Base-by-base conservation (phyloP, 345 rosid species). In the Xanthoceras sorbifolium region DNA sequence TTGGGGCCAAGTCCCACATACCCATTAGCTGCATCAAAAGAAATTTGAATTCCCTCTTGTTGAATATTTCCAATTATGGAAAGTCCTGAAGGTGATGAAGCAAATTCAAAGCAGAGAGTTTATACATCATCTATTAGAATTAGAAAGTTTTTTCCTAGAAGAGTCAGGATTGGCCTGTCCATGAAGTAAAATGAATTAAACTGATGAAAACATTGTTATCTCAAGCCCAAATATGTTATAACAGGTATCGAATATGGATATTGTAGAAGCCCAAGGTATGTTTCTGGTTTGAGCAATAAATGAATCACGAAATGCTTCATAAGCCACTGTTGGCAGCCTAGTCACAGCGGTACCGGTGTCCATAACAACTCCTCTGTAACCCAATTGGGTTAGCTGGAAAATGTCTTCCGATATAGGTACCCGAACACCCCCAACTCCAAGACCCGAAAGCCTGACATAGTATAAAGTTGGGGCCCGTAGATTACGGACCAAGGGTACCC, bases 291-390 rank as follows among this genome's bases (percentile, higher is more conserved):
- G 94, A 0, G 82, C 86, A 4, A 87, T 59, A 20, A 96, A 96
- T 0, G 87, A 89, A 28, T 93, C 91, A 0, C 99, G 90, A 36
- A 96, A 91, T 0, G 95, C 92, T 1, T 32, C 83, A 72, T 96
- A 96, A 18, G 97, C 98, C 0, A 12, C 63, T 15, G 86, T 76
- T 0, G 99, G 99, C 9, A 96, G 82, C 74, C 99, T 84, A 1
- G 98, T 93, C 28, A 96, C 99, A 1, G 99, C 98, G 0, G 99
- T 96, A 7, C 99, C 99, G 0, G 99, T 96, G 79, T 96, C 99
- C 98, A 96, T 93, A 6, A 96, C 99, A 14, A 96, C 99, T 0
- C 99, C 99, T 0, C 97, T 97, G 0, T 82, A 77, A 0, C 99
- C 98, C 32, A 81, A 57, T 31, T 92, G 95, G 0, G 80, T 82